These are phyloP conservation scores for Lophiotrema nucula DNA, from an alignment of 495 filamentous ascomycete genomes.

Conservation along the genomic window DNA sequence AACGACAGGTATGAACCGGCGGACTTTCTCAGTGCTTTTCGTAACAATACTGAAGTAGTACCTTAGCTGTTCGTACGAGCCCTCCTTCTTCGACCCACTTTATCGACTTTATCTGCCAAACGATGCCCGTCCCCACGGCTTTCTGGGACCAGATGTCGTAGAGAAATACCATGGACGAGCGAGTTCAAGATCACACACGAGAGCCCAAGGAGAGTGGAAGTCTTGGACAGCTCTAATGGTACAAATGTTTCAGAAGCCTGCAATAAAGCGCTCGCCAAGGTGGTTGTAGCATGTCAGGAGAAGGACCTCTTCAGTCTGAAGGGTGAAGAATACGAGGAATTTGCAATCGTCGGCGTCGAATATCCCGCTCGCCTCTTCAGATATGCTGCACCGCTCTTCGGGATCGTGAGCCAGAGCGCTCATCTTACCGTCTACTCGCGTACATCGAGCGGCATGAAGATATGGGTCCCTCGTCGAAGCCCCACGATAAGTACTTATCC, in stretches of 20 bases:
- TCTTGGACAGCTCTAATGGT: background rate
- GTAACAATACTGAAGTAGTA: too few species aligned
- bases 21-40: too few species aligned
- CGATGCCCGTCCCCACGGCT: too few species aligned
- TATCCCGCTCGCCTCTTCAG: constrained; percentile 75
- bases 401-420: constrained; percentile 79
- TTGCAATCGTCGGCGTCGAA: constrained; percentile 61
- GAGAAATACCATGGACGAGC: background rate
- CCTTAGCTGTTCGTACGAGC: too few species aligned
- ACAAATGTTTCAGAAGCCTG: background rate
- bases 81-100: too few species aligned
- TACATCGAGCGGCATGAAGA: constrained; percentile 48
- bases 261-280: background rate
- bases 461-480: constrained; percentile 80
- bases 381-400: constrained; percentile 70
- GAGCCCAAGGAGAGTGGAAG: background rate
- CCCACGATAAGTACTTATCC: too few species aligned
- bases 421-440: constrained; percentile 78
- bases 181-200: background rate
- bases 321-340: constrained; percentile 65
- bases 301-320: constrained; percentile 61
- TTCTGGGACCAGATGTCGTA: too few species aligned
- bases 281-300: constrained; percentile 51
- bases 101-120: too few species aligned
- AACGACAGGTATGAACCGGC: too few species aligned